phyloP scores from a whole-genome alignment of 441 rosid species.

The Jatropha multifida region DNA sequence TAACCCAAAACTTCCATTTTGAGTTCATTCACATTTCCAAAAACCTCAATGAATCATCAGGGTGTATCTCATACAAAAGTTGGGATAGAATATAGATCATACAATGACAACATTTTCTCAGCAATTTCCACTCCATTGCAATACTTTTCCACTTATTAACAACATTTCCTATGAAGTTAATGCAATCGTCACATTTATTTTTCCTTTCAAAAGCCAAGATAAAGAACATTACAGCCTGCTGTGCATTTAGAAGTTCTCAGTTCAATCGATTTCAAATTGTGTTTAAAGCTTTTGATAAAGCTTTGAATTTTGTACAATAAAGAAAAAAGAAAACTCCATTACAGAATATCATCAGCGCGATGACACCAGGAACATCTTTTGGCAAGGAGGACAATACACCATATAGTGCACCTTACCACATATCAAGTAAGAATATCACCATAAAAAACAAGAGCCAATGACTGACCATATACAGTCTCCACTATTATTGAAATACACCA shows the following conservation, averaged over 20 bases:
- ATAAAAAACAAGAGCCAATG: neutral
- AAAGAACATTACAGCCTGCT: neutral
- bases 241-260: neutral
- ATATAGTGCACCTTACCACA: neutral
- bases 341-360: too few relatives aligned
- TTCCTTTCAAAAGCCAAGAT: neutral
- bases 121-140: neutral
- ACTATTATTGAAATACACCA: neutral
- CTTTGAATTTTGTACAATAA: neutral
- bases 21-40: neutral
- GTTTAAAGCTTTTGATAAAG: neutral
- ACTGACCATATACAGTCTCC: neutral
- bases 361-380: neutral
- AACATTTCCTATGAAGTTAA: neutral
- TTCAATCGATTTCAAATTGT: neutral
- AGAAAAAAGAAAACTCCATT: too few relatives aligned
- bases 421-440: neutral
- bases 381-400: neutral
- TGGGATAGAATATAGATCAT: too few relatives aligned
- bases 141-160: neutral
- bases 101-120: neutral
- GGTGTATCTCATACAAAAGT: neutral
- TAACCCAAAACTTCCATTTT: neutral
- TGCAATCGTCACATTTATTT: neutral
- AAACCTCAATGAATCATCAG: neutral